phyloP scores from a whole-genome alignment of 1,284 basidiomycete genomes.

The Ganoderma multipileum region DNA sequence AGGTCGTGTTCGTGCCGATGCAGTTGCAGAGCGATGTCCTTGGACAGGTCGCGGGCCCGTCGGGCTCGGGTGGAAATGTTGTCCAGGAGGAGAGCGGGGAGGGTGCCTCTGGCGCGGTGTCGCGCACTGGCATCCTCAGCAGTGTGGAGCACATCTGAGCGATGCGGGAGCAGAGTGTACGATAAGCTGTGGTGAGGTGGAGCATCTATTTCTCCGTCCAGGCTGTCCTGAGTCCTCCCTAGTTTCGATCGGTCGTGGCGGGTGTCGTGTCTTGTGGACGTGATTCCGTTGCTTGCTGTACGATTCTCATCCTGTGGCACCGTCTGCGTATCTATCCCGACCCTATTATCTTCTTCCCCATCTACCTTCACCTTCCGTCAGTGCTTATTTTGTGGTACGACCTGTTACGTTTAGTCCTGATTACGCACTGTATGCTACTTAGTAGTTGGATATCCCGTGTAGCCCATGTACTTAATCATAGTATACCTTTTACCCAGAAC shows the following conservation, averaged over 20 bases:
- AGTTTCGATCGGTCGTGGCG: too few species aligned
- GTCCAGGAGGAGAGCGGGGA: conserved; percentile 52
- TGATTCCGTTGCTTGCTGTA: background rate
- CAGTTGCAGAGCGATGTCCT: conserved; percentile 79
- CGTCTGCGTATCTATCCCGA: background rate
- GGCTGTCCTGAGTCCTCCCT: background rate
- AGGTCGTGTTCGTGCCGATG: conserved; percentile 97
- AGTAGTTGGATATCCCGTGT: conserved; percentile 5
- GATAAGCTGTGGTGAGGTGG: background rate
- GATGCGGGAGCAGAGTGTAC: too few species aligned
- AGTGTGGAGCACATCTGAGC: conserved; percentile 47
- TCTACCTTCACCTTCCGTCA: background rate
- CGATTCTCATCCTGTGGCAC: background rate
- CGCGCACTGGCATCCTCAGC: conserved; percentile 61
- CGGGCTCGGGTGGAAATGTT: conserved; percentile 42
- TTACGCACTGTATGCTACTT: conserved; percentile 9
- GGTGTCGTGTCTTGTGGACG: background rate
- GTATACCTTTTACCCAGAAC: conserved; percentile 10
- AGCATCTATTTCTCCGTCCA: background rate
- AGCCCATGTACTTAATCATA: conserved; percentile 23
- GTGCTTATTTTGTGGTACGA: background rate
- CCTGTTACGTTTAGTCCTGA: background rate
- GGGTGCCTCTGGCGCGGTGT: conserved; percentile 47
- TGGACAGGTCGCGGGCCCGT: conserved; percentile 50
- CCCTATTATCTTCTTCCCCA: background rate